phyloP scores from a whole-genome alignment of 768 basidiomycete species.

The Podaxis sp. region DNA sequence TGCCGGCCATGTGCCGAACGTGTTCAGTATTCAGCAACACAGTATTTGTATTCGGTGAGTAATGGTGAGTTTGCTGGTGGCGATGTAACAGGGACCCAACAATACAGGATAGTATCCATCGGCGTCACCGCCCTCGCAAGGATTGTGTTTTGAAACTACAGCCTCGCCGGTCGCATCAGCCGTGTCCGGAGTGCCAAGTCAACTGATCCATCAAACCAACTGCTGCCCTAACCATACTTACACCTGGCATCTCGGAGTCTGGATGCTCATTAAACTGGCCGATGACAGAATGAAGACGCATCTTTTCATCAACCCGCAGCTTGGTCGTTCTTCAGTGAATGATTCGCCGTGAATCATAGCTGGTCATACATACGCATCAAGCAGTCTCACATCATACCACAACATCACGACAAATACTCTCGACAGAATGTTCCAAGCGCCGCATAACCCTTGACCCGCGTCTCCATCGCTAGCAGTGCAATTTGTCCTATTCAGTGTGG shows the following conservation, averaged over 20 bases:
- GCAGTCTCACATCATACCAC: neutral
- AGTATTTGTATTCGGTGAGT: neutral
- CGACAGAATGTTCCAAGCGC: neutral
- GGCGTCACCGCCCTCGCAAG: neutral
- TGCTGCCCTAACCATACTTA: neutral
- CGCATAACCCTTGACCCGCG: neutral
- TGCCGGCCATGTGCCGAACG: neutral
- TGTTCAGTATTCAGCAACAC: neutral
- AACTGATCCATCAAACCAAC: neutral
- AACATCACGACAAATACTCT: too few species aligned
- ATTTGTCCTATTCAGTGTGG: neutral
- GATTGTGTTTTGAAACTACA: neutral
- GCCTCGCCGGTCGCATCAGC: neutral
- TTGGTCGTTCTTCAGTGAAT: neutral
- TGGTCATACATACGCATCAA: constrained; percentile 3
- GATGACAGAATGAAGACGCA: neutral
- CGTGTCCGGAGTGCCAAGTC: neutral
- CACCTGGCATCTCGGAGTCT: neutral
- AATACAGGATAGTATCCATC: neutral
- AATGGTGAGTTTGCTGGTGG: constrained; percentile 6
- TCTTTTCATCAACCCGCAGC: neutral
- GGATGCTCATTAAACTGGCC: neutral
- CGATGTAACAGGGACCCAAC: constrained; percentile 2
- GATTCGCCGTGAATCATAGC: constrained; percentile 8
- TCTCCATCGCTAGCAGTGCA: too few species aligned